Conservation (phyloP, 2,329 filamentous ascomycete genomes). For the Aspergillus niger region DNA sequence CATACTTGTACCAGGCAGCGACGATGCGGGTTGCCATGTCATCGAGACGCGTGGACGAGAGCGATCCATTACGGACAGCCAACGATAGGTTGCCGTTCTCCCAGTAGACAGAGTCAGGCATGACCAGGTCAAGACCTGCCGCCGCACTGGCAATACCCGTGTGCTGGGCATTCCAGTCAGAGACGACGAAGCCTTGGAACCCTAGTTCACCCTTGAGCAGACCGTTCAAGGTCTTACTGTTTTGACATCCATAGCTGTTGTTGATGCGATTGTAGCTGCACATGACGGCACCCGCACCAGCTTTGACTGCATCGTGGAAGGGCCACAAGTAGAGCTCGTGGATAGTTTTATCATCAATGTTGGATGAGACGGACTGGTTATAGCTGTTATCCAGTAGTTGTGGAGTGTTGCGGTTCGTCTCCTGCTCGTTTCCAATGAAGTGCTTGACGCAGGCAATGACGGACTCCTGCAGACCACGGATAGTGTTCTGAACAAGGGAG, state of each 20-base stretch:
- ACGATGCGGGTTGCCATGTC: slow-evolving; percentile 19
- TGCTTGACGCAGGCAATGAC: slow-evolving; percentile 53
- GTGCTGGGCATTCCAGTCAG: slow-evolving; percentile 77
- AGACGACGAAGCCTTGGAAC: slow-evolving; percentile 79
- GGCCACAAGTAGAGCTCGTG: slow-evolving; percentile 69
- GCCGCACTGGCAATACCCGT: slow-evolving; percentile 66
- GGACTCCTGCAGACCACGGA: slow-evolving; percentile 46
- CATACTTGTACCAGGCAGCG: slow-evolving; percentile 15
- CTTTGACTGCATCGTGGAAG: slow-evolving; percentile 62
- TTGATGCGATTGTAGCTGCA: slow-evolving; percentile 60
- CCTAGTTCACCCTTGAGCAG: slow-evolving; percentile 76
- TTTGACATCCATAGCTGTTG: slow-evolving; percentile 47
- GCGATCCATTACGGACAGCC: slow-evolving; percentile 15
- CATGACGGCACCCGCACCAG: slow-evolving; percentile 63
- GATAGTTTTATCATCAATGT: slow-evolving; percentile 66
- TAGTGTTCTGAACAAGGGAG: slow-evolving; percentile 39
- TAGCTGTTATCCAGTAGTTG: slow-evolving; percentile 39
- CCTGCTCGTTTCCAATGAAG: slow-evolving; percentile 64
- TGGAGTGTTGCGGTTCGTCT: slow-evolving; percentile 35
- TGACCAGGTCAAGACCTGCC: slow-evolving; percentile 68
- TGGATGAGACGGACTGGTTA: slow-evolving; percentile 56
- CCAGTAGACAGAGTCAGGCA: slow-evolving; percentile 11
- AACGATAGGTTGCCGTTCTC: slow-evolving; percentile 4
- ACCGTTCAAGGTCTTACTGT: slow-evolving; percentile 48
- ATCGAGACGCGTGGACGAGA: slow-evolving; percentile 9